Conservation (phyloP, 768 basidiomycete genomes). For the Lactarius quietus region DNA sequence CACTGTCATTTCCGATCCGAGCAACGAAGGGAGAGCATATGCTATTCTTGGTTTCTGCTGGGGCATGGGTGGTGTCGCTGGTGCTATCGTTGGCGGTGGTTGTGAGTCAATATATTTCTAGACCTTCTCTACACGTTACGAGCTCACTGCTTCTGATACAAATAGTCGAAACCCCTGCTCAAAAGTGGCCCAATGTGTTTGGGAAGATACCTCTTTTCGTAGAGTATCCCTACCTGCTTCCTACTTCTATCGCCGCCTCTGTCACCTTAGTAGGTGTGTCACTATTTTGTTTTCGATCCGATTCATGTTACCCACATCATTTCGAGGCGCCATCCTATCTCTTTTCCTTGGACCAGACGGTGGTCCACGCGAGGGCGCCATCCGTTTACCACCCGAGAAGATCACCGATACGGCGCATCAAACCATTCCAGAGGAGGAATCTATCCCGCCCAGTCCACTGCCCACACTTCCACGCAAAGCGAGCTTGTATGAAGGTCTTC, state of each 20-base stretch:
- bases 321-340: slow-evolving; percentile 74
- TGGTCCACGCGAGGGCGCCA: slow-evolving; percentile 81
- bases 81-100: slow-evolving; percentile 80
- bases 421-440: slow-evolving; percentile 67
- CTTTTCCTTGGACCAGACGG: slow-evolving; percentile 91
- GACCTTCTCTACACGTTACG: neutral
- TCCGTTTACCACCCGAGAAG: slow-evolving; percentile 82
- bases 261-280: slow-evolving; percentile 67
- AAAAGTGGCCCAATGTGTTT: slow-evolving; percentile 82
- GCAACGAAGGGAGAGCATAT: slow-evolving; percentile 93
- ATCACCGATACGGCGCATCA: slow-evolving; percentile 35
- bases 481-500: slow-evolving; percentile 26
- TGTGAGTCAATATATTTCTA: slow-evolving; percentile 46
- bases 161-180: slow-evolving; percentile 75
- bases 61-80: slow-evolving; percentile 94
- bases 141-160: slow-evolving; percentile 25
- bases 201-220: slow-evolving; percentile 62
- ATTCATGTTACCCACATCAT: neutral
- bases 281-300: too few relatives aligned
- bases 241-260: slow-evolving; percentile 71
- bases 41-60: slow-evolving; percentile 93
- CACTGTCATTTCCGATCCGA: slow-evolving; percentile 80
- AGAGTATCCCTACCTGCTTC: slow-evolving; percentile 86
- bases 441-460: slow-evolving; percentile 43
- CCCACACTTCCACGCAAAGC: slow-evolving; percentile 28